A percentile compares a stretch with the other conserved stretches of the same genome.
Evolutionary conservation across 306 rosid genomes (phyloP).

Genomic region (Trichosanthes cucumerina): DNA sequence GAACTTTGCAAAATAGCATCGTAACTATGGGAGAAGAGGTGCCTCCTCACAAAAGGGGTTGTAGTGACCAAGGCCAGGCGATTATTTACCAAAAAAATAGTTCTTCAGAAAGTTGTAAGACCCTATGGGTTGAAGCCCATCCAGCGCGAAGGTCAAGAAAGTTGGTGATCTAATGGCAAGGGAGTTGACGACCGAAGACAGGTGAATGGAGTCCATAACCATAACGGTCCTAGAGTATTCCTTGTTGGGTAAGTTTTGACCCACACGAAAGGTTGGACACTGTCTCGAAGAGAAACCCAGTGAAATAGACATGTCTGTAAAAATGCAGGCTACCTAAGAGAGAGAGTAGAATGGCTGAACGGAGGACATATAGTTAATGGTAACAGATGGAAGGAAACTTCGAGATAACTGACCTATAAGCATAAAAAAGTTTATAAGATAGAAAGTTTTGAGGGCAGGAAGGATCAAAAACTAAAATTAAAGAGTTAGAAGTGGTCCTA

Average conservation of each 20-base stretch:
- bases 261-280: too few species aligned
- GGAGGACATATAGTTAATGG: not conserved
- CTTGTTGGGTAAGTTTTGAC: too few species aligned
- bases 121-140: not conserved
- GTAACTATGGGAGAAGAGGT: not conserved
- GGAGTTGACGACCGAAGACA: not conserved
- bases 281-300: too few species aligned
- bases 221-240: too few species aligned
- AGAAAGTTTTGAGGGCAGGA: too few species aligned
- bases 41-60: not conserved
- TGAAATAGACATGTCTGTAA: too few species aligned
- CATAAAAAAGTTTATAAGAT: not conserved
- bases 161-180: not conserved
- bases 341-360: not conserved
- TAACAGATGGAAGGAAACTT: not conserved
- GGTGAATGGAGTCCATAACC: not conserved
- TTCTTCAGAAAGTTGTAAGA: not conserved
- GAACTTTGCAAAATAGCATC: not conserved
- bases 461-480: not conserved
- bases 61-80: not conserved
- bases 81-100: too few species aligned
- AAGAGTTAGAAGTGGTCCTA: not conserved
- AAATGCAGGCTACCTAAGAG: not conserved
- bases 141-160: not conserved
- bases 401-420: not conserved